phyloP scores from a whole-genome alignment of 2,329 filamentous ascomycete species.

The Reticulascus tulasneorum region DNA sequence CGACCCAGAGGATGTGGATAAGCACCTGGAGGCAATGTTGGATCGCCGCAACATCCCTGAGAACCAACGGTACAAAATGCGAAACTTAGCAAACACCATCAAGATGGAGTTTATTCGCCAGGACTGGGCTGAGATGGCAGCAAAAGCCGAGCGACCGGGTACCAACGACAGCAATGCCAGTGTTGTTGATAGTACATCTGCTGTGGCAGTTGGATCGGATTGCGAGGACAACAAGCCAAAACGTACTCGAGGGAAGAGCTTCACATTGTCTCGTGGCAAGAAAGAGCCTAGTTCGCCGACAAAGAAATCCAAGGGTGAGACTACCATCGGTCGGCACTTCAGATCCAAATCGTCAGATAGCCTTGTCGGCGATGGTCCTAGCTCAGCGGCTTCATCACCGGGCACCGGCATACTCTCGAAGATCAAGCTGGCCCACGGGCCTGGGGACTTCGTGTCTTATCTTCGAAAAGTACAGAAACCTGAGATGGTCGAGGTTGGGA shows the following conservation, averaged over 20 bases:
- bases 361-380: slow-evolving; percentile 55
- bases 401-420: slow-evolving; percentile 60
- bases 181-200: slow-evolving; percentile 25
- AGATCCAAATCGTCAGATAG: slow-evolving; percentile 72
- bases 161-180: slow-evolving; percentile 40
- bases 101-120: slow-evolving; percentile 95
- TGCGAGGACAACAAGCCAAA: slow-evolving; percentile 47
- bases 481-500: slow-evolving; percentile 84
- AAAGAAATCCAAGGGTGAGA: slow-evolving; percentile 72
- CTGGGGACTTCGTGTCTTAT: slow-evolving; percentile 83
- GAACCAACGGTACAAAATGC: slow-evolving; percentile 92
- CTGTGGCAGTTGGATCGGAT: slow-evolving; percentile 29
- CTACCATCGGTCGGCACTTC: slow-evolving; percentile 55
- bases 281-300: slow-evolving; percentile 63
- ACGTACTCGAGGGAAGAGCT: slow-evolving; percentile 67
- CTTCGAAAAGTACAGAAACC: slow-evolving; percentile 77
- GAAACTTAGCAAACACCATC: slow-evolving; percentile 79
- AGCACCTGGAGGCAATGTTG: slow-evolving; percentile 60
- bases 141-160: slow-evolving; percentile 38
- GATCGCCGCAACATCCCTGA: slow-evolving; percentile 91
- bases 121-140: slow-evolving; percentile 69
- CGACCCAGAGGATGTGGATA: slow-evolving; percentile 51
- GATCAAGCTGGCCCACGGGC: slow-evolving; percentile 69
- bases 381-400: slow-evolving; percentile 48
- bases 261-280: slow-evolving; percentile 66